phyloP scores from a whole-genome alignment of 306 rosid genomes.

The Quercus cerris region DNA sequence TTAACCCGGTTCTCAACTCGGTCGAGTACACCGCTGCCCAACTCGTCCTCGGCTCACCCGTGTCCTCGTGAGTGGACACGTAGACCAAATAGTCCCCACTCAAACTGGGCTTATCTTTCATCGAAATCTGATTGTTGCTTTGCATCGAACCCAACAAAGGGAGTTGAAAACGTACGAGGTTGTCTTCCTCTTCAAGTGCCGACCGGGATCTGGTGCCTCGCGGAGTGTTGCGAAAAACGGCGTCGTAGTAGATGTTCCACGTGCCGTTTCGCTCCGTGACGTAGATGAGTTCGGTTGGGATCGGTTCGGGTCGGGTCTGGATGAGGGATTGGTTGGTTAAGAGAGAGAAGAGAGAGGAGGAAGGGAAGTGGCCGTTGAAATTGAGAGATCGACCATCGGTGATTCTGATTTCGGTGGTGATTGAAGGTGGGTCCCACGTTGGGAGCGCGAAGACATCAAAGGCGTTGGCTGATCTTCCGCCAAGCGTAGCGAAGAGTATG shows the following conservation, averaged over 20 bases:
- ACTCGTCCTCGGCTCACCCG: slow-evolving; percentile 53
- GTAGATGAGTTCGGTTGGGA: slow-evolving; percentile 50
- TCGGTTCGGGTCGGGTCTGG: slow-evolving; percentile 5
- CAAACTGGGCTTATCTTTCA: slow-evolving; percentile 70
- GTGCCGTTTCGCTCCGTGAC: slow-evolving; percentile 66
- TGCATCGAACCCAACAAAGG: slow-evolving; percentile 34
- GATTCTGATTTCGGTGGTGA: slow-evolving; percentile 39
- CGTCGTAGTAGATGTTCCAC: slow-evolving; percentile 60
- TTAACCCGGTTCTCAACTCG: slow-evolving; percentile 50
- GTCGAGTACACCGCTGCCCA: slow-evolving; percentile 84
- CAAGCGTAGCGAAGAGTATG: slow-evolving; percentile 62
- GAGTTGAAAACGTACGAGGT: slow-evolving; percentile 44
- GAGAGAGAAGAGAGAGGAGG: slow-evolving; percentile 25
- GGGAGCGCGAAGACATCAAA: slow-evolving; percentile 74
- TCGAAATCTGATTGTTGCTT: slow-evolving; percentile 30
- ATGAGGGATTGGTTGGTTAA: slow-evolving; percentile 26
- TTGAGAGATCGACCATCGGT: slow-evolving; percentile 79
- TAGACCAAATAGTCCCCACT: slow-evolving; percentile 51
- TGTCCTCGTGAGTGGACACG: slow-evolving; percentile 72
- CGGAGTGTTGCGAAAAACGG: slow-evolving; percentile 18
- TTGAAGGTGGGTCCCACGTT: not conserved
- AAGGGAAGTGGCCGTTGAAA: slow-evolving; percentile 81
- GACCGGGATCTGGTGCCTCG: slow-evolving; percentile 25
- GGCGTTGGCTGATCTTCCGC: slow-evolving; percentile 51
- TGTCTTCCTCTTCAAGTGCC: slow-evolving; percentile 26